Evolutionary conservation across 495 filamentous ascomycete species (phyloP), one percentile per base, ranked within the genome.

Genomic region (Tuber microsphaerosporum): DNA sequence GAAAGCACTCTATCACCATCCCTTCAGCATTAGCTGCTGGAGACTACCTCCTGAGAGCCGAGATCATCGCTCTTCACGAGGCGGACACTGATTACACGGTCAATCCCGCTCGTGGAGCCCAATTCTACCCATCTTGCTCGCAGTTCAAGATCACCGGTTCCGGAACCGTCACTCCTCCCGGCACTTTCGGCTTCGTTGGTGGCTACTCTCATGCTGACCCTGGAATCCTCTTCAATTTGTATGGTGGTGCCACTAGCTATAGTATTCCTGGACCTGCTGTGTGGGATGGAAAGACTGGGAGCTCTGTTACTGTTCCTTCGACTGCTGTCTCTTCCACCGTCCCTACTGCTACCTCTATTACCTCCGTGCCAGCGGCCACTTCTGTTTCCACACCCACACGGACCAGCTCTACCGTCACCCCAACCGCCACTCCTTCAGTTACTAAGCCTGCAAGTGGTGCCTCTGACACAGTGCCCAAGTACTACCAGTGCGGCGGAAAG

Each of bases 41-140:
- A 34, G 79, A 84, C 72, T 88, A 88, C 79, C 81, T 88, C 48
- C 72, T 88, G 71, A 84, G 86, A 44, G 84, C 86, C 51, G 87
- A 88, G 83, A 86, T 88, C 80, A 87, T 88, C 73, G 87, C 86
- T 44, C 84, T 85, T 19, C 87, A 88, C 78, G 86, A 86, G 81
- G 69, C 83, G 41, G 83, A 85, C 45, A 77, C 81, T 12, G 78
- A 79, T 37, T 84, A 79, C 78, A 76, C 74, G n/a, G 76, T 70
- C 39, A 84, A 86, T 77, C 70, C 78, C 37, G 78, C 74, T n/a
- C 82, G 84, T 70, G 87, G 87, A 39, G 87, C 87, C 42, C 87
- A 89, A 83, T 80, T 88, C 77, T 88, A 89, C 78, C 85, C 86
- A 74, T 83, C 81, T 73, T 89, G 86, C 81, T 84, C 87, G 10